Conservation (phyloP, 2,329 filamentous ascomycete species). For the Grosmannia serpens region DNA sequence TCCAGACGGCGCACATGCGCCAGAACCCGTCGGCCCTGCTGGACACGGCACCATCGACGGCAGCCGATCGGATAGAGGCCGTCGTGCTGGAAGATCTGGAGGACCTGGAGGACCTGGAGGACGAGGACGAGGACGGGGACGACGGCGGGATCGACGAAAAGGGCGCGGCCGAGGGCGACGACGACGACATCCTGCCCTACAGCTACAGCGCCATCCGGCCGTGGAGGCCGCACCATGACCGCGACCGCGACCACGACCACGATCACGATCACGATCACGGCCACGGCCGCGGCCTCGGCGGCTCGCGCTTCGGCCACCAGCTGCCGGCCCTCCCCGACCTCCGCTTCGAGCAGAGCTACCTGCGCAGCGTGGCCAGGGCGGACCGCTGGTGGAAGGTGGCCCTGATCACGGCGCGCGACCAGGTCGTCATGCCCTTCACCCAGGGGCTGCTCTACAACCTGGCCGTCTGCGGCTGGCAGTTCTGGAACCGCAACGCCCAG, state of each 20-base stretch:
- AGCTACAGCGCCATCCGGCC: constrained; percentile 48
- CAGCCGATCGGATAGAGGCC: constrained; percentile 54
- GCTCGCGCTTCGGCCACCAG: constrained; percentile 10
- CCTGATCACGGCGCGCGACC: constrained; percentile 80
- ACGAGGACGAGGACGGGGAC: background rate
- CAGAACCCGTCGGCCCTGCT: constrained; percentile 56
- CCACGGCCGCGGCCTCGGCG: no score
- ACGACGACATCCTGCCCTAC: constrained; percentile 42
- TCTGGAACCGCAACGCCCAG: constrained; percentile 72
- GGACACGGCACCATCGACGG: constrained; percentile 72
- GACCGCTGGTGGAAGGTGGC: constrained; percentile 68
- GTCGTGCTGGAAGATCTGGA: constrained; percentile 24
- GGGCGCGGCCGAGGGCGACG: constrained; percentile 18
- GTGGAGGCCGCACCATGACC: constrained; percentile 26
- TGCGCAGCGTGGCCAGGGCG: constrained; percentile 73
- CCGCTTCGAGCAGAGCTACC: constrained; percentile 95
- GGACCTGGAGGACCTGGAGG: constrained; percentile 16
- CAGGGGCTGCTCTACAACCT: constrained; percentile 89
- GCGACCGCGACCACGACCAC: background rate
- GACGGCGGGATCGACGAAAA: background rate
- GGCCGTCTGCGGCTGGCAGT: constrained; percentile 73
- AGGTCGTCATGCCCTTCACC: constrained; percentile 77
- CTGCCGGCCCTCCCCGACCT: constrained; percentile 70
- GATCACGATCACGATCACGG: no score
- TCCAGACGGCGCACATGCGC: constrained; percentile 74